phyloP scores from a whole-genome alignment of 176 grass and related monocot species.

The Cenchrus americanus region DNA sequence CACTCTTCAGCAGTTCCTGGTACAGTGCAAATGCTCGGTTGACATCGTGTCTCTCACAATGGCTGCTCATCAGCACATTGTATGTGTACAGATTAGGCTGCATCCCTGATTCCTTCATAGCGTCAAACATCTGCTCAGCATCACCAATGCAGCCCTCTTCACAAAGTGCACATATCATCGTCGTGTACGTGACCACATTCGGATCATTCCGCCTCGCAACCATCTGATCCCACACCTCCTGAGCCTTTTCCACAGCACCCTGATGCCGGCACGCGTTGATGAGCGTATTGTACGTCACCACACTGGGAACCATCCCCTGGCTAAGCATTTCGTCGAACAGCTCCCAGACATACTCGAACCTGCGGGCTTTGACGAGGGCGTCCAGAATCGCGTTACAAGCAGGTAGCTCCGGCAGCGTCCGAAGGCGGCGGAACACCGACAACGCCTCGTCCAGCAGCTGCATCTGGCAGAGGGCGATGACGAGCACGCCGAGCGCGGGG shows the following conservation, averaged over 20 bases:
- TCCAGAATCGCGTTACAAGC: constrained; percentile 53
- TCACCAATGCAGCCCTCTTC: constrained; percentile 46
- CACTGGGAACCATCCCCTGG: constrained; percentile 44
- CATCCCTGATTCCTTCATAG: constrained; percentile 57
- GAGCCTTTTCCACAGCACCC: constrained; percentile 39
- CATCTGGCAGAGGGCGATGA: constrained; percentile 59
- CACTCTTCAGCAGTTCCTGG: constrained; percentile 46
- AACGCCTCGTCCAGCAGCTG: constrained; percentile 46
- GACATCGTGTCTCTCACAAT: constrained; percentile 38
- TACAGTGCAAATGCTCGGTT: constrained; percentile 34
- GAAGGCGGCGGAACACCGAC: constrained; percentile 41
- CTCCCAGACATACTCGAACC: constrained; percentile 37
- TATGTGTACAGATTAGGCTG: constrained; percentile 52
- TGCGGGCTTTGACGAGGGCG: constrained; percentile 40
- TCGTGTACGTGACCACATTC: constrained; percentile 56
- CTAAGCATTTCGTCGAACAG: constrained; percentile 60
- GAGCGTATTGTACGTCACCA: constrained; percentile 61
- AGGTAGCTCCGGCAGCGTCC: constrained; percentile 35
- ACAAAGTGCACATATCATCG: constrained; percentile 53
- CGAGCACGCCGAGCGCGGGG: constrained; percentile 54
- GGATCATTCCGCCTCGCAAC: constrained; percentile 28
- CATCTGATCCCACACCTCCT: constrained; percentile 57
- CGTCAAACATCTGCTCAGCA: constrained; percentile 31
- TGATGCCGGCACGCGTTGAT: constrained; percentile 53
- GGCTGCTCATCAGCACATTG: constrained; percentile 57